A percentile compares a stretch with the other conserved stretches of the same genome.
phyloP scores from a whole-genome alignment of 2,329 filamentous ascomycete genomes.

The Neonectria magnoliae region DNA sequence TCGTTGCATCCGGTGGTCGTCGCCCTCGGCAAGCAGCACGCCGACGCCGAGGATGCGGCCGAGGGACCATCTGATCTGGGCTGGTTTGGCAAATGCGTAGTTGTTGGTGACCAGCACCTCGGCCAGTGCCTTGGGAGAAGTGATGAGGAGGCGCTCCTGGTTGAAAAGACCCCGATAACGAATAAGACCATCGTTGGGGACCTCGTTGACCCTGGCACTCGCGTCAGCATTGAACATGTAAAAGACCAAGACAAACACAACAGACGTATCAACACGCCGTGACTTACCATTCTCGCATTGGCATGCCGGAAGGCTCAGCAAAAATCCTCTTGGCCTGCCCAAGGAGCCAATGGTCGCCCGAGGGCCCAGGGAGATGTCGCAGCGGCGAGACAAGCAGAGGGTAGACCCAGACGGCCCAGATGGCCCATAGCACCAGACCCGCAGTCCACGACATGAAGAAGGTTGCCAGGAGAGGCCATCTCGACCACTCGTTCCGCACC shows the following conservation, averaged over 20 bases:
- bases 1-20: constrained; percentile 85
- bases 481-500: constrained; percentile 42
- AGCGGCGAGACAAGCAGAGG: constrained; percentile 62
- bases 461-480: constrained; percentile 42
- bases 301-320: constrained; percentile 53
- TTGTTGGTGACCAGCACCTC: constrained; percentile 75
- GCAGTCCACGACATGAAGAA: constrained; percentile 51
- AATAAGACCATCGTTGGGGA: constrained; percentile 76
- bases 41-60: constrained; percentile 75
- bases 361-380: constrained; percentile 57
- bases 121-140: constrained; percentile 70
- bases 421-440: constrained; percentile 47
- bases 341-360: constrained; percentile 55
- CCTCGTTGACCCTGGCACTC: constrained; percentile 64
- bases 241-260: neutral
- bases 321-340: constrained; percentile 59
- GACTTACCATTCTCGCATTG: constrained; percentile 60
- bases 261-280: neutral
- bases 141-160: constrained; percentile 69
- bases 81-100: constrained; percentile 76
- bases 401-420: constrained; percentile 59
- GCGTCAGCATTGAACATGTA: constrained; percentile 18
- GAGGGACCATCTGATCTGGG: constrained; percentile 62
- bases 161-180: constrained; percentile 73
- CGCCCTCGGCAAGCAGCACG: constrained; percentile 85